Evolutionary conservation across 2,329 filamentous ascomycete genomes (phyloP).

Genomic region (Saccharata proteae): DNA sequence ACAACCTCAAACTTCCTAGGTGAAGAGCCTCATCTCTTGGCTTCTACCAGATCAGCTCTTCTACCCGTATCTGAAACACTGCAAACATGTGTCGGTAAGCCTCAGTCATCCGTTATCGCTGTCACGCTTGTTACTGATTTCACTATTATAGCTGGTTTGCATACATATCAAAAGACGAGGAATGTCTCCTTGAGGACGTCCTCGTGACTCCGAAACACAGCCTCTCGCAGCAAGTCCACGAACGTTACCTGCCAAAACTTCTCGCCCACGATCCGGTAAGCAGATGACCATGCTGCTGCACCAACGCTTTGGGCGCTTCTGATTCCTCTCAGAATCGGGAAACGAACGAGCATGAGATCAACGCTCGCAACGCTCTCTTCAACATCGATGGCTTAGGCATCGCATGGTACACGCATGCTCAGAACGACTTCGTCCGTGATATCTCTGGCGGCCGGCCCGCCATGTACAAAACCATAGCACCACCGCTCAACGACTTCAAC

Average conservation of each 20-base stretch:
- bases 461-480: conserved; percentile 40
- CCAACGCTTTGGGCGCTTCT: too few species aligned
- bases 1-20: too few species aligned
- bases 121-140: too few species aligned
- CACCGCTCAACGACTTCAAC: conserved; percentile 41
- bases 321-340: too few species aligned
- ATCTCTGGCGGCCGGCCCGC: conserved; percentile 32
- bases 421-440: conserved; percentile 27
- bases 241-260: conserved; percentile 43
- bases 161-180: conserved; percentile 40
- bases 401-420: conserved; percentile 39
- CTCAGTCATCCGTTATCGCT: too few species aligned
- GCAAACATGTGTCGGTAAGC: too few species aligned
- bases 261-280: conserved; percentile 35
- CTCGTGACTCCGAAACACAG: conserved; percentile 35
- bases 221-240: conserved; percentile 34
- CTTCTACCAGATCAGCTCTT: too few species aligned
- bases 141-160: conserved; percentile 49
- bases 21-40: too few species aligned
- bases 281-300: too few species aligned
- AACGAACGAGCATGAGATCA: conserved; percentile 28
- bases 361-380: conserved; percentile 38
- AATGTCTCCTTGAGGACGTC: conserved; percentile 43
- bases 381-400: conserved; percentile 46
- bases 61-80: too few species aligned